Evolutionary conservation across 495 filamentous ascomycete species (phyloP), one percentile per base, ranked within the genome.

Genomic region (Penicillium cinerascens): DNA sequence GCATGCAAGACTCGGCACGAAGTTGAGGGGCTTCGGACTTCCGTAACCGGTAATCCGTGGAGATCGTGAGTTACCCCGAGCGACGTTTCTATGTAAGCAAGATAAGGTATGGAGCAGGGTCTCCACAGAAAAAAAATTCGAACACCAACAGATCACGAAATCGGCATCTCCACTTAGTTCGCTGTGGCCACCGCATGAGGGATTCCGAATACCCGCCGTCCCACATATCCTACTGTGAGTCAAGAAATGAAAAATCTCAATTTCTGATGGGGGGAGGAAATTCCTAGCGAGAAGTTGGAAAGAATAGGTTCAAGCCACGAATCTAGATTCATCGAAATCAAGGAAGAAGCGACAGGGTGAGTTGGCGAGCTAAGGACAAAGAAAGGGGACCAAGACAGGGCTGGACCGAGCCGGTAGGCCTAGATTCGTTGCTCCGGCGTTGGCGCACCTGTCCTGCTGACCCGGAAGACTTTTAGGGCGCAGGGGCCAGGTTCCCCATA

Each of bases 101-200:
- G 60, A 64, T 66, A 66, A 66, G 63, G 58, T 66, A 54, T 58
- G 49, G 47, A 16, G 51, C 22, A 53, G 17, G 18, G 61, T 58
- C 60, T 50, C 63, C 63, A 66, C 61, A 39, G 55, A 64, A 58
- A 64, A 64, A 61, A 54, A 60, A 60, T 66, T 60, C 60, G 59
- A 61, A 60, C 40, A 64, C 64, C 60, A 64, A 59, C 58, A 64
- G 63, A 66, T 64, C 63, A 56, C 8, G 35, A 50, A 53, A 57
- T 42, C 35, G 48, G 49, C 17, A 44, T 26, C 43, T 55, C 56
- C 56, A 62, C 59, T 53, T 22, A 33, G 11, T 23, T 2, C 22
- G n/a, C n/a, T n/a, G n/a, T 33, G 25, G 37, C 40, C 22, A 23
- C 41, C 41, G 41, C 21, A n/a, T 22, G 41, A 43, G 13, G 41